A percentile compares a stretch with the other conserved stretches of the same genome.
These are phyloP conservation scores for Talaromyces pinophilus DNA, from an alignment of 2,329 filamentous ascomycete species.

Conservation along the genomic window DNA sequence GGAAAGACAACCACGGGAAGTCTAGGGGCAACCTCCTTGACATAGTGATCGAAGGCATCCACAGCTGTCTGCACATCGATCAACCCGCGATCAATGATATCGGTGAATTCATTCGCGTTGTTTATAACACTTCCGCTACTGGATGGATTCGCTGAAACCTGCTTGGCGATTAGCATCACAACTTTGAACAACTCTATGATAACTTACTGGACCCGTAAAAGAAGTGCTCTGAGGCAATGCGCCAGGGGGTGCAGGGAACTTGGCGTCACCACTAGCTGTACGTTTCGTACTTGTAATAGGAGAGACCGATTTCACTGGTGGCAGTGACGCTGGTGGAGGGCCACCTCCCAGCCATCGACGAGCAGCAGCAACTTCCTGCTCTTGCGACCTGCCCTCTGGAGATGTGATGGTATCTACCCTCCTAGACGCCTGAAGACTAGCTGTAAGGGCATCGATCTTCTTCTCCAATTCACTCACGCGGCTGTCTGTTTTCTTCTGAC, in stretches of 20 bases:
- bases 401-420: slow-evolving; percentile 26
- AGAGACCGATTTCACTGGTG: slow-evolving; percentile 2
- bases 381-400: slow-evolving; percentile 30
- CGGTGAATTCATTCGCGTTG: slow-evolving; percentile 39
- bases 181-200: neutral
- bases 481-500: slow-evolving; percentile 89
- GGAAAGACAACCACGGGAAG: slow-evolving; percentile 62
- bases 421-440: slow-evolving; percentile 66
- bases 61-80: slow-evolving; percentile 55
- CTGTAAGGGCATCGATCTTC: slow-evolving; percentile 86
- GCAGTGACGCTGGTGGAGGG: slow-evolving; percentile 10
- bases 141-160: neutral
- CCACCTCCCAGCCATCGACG: slow-evolving; percentile 33
- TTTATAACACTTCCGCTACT: slow-evolving; percentile 18
- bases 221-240: slow-evolving; percentile 14
- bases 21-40: slow-evolving; percentile 55
- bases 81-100: slow-evolving; percentile 53
- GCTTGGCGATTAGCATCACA: neutral
- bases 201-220: neutral
- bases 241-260: slow-evolving; percentile 24
- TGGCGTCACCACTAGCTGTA: slow-evolving; percentile 34
- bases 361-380: slow-evolving; percentile 43
- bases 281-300: slow-evolving; percentile 35
- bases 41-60: slow-evolving; percentile 60
- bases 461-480: slow-evolving; percentile 87